Percentiles rank a stretch among this genome's conserved stretches.
Evolutionary conservation across 2,329 filamentous ascomycete genomes (phyloP).

Genomic region (Colletotrichum musae): DNA sequence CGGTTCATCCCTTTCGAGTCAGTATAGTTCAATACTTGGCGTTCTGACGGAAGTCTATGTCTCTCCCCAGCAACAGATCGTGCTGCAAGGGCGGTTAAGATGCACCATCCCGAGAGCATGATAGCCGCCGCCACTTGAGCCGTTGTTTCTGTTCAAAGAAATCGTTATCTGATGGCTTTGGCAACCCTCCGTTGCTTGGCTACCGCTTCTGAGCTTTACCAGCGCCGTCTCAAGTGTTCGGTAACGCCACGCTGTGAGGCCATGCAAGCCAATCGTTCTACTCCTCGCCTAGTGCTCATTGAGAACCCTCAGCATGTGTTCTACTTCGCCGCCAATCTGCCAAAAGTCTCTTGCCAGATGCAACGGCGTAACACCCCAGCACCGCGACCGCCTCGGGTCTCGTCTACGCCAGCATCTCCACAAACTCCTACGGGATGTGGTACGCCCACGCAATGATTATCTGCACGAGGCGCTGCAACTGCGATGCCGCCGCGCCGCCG

Average conservation of each 20-base stretch:
- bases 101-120: no score
- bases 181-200: no score
- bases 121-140: no score
- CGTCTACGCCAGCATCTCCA: conserved; percentile 43
- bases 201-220: no score
- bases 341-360: conserved; percentile 46
- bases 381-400: conserved; percentile 47
- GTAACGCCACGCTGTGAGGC: conserved; percentile 11
- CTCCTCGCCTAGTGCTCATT: conserved; percentile 1
- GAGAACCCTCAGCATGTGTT: conserved; percentile 11
- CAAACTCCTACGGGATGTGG: conserved; percentile 44
- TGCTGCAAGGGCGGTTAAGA: no score
- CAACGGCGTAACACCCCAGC: conserved; percentile 48
- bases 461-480: conserved; percentile 40
- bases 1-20: no score
- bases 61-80: no score
- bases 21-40: no score
- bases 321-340: conserved; percentile 47
- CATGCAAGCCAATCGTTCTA: conserved; percentile 11
- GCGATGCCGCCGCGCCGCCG: background rate
- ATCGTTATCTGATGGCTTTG: no score
- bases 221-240: background rate
- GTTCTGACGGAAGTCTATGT: no score
- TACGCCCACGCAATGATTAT: conserved; percentile 49
- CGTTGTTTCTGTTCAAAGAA: no score